Conservation (phyloP, 2,329 filamentous ascomycete genomes). For the Botrytis galanthina region DNA sequence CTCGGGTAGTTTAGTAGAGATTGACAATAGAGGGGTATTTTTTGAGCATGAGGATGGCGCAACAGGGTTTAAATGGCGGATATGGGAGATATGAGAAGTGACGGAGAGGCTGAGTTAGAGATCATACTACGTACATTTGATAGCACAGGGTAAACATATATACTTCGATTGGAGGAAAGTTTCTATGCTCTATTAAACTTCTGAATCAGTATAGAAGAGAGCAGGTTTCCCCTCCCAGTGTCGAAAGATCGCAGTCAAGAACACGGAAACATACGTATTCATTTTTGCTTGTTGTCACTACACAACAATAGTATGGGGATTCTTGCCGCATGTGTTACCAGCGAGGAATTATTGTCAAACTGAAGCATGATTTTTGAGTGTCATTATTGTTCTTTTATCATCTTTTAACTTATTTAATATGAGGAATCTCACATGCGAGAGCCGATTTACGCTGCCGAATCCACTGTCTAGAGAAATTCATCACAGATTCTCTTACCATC, state of each 20-base stretch:
- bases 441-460: accelerated
- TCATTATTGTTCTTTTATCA: background rate
- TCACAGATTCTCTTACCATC: background rate
- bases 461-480: background rate
- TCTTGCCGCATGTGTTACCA: background rate
- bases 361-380: background rate
- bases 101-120: no score
- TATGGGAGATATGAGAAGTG: background rate
- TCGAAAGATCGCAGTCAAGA: no score
- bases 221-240: background rate
- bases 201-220: background rate
- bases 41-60: background rate
- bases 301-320: no score
- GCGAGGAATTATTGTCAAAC: background rate
- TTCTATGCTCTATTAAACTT: background rate
- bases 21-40: accelerated
- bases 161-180: accelerated
- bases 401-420: background rate
- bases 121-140: background rate
- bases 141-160: background rate
- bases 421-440: background rate
- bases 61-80: accelerated
- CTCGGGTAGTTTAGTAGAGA: background rate
- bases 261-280: no score
- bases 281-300: no score